Conservation (phyloP, 2,329 filamentous ascomycete genomes). For the Ascomycota sp. region DNA sequence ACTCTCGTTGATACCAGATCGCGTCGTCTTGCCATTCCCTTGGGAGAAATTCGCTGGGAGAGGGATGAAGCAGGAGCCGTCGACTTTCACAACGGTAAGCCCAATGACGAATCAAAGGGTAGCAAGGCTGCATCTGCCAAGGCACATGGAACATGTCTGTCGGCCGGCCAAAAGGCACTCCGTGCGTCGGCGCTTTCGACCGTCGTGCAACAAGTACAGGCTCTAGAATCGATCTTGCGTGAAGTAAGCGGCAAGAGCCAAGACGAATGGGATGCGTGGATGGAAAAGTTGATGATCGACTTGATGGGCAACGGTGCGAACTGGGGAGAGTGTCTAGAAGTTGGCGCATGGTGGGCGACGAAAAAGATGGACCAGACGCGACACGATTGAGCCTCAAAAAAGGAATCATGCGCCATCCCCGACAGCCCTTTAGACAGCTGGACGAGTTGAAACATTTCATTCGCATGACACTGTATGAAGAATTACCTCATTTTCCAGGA, state of each 20-base stretch:
- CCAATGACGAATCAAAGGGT: conserved; percentile 32
- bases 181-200: conserved; percentile 61
- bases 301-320: conserved; percentile 58
- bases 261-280: conserved; percentile 84
- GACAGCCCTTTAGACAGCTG: no score
- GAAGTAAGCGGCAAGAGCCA: conserved; percentile 68
- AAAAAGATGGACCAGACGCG: conserved; percentile 23
- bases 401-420: not conserved
- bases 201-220: conserved; percentile 64
- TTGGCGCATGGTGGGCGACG: conserved; percentile 74
- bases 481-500: no score
- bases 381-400: not conserved
- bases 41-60: conserved; percentile 74
- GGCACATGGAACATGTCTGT: conserved; percentile 28
- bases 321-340: conserved; percentile 67
- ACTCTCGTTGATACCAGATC: conserved; percentile 44
- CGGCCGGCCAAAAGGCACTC: conserved; percentile 47
- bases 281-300: conserved; percentile 67
- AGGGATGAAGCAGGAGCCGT: conserved; percentile 45
- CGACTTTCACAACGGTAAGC: conserved; percentile 36
- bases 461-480: no score
- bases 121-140: conserved; percentile 14
- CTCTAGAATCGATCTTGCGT: conserved; percentile 59
- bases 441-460: no score
- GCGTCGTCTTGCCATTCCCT: conserved; percentile 63